A percentile compares a stretch with the other conserved stretches of the same genome.
Conservation (phyloP, 148 eudicot species). For the Nepenthes gracilis region DNA sequence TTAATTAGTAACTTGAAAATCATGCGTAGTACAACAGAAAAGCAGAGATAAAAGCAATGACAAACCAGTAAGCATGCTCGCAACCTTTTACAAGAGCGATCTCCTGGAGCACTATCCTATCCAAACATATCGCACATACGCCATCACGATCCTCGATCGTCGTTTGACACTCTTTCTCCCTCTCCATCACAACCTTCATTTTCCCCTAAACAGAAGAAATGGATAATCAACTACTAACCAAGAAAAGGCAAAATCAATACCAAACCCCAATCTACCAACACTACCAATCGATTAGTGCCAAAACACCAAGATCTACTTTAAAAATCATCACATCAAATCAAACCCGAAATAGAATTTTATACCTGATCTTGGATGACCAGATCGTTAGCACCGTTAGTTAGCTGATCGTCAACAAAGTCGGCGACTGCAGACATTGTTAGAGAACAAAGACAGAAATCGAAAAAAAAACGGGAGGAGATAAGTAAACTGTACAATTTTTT, state of each 20-base stretch:
- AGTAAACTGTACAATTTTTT: neutral
- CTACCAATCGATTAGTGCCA: neutral
- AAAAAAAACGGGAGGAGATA: neutral
- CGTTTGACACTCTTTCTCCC: neutral
- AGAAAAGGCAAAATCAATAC: neutral
- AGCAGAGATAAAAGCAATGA: neutral
- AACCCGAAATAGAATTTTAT: neutral
- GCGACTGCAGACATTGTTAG: neutral
- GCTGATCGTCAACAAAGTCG: neutral
- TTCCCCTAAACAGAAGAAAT: neutral
- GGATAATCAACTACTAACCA: neutral
- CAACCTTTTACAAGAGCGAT: slow-evolving; percentile 4
- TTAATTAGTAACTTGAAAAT: too few relatives aligned
- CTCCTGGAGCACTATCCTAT: neutral
- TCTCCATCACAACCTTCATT: slow-evolving; percentile 1
- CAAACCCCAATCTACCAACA: neutral
- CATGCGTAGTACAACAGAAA: too few relatives aligned
- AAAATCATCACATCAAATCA: neutral
- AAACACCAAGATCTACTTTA: neutral
- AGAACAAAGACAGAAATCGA: neutral
- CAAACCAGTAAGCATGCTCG: slow-evolving; percentile 3
- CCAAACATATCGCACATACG: slow-evolving; percentile 3
- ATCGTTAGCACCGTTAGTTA: neutral
- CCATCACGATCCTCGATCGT: neutral
- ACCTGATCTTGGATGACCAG: neutral